Conservation (phyloP, 257 asterid genomes). For the Buddleja alternifolia region DNA sequence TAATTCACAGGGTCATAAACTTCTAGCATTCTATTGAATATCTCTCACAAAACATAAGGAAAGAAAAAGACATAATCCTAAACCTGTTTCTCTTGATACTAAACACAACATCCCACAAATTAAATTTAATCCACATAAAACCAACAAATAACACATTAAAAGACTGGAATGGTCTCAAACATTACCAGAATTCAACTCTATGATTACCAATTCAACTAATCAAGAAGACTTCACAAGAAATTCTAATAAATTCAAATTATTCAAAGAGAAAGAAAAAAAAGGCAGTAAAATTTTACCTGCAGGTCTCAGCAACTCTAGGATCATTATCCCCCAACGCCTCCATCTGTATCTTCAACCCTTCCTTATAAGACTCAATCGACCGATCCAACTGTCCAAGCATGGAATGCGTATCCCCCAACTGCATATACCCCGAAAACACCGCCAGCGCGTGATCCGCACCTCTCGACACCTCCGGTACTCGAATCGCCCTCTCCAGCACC, state of each 20-base stretch:
- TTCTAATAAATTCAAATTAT: neutral
- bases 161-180: neutral
- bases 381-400: constrained; percentile 99
- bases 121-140: neutral
- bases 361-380: constrained; percentile 77
- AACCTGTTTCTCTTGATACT: too few relatives aligned
- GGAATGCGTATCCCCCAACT: constrained; percentile 93
- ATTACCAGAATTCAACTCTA: neutral
- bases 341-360: constrained; percentile 91
- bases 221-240: neutral
- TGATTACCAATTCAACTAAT: neutral
- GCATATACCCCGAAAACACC: constrained; percentile 90
- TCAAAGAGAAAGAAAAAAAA: neutral
- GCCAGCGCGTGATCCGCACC: constrained; percentile 99
- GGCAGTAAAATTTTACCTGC: constrained; percentile 55
- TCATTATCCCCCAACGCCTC: constrained; percentile 93
- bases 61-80: too few relatives aligned
- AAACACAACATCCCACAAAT: neutral
- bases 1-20: too few relatives aligned
- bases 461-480: constrained; percentile 73
- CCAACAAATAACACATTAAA: neutral
- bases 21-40: too few relatives aligned
- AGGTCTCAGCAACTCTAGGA: constrained; percentile 94
- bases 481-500: constrained; percentile 85
- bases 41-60: too few relatives aligned